phyloP scores from a whole-genome alignment of 1,139 yeast species.

The Candida glucosophila region DNA sequence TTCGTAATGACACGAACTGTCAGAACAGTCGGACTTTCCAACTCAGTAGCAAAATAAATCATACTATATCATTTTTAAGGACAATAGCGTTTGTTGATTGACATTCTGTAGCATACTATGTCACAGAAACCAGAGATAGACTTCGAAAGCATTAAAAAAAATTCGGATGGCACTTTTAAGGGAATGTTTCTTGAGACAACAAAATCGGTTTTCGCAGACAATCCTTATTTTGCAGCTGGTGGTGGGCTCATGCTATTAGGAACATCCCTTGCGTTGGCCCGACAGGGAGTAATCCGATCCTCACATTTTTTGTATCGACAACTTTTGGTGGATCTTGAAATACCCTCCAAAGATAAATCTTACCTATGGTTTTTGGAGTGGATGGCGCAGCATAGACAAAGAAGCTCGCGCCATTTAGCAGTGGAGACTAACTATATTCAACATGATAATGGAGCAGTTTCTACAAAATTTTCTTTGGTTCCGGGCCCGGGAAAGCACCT shows the following conservation, averaged over 20 bases:
- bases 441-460: constrained; percentile 88
- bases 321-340: constrained; percentile 83
- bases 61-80: too few species aligned
- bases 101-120: too few species aligned
- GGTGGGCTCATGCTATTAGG: constrained; percentile 95
- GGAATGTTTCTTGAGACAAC: constrained; percentile 33
- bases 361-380: constrained; percentile 93
- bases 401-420: constrained; percentile 76
- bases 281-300: constrained; percentile 59
- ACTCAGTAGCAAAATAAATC: too few species aligned
- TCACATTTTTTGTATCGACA: constrained; percentile 71
- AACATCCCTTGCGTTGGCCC: constrained; percentile 70
- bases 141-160: constrained; percentile 25
- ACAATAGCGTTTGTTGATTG: too few species aligned
- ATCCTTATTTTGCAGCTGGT: constrained; percentile 95
- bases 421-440: constrained; percentile 84
- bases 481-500: constrained; percentile 98
- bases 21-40: too few species aligned
- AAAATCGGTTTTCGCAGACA: constrained; percentile 52
- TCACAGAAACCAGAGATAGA: too few species aligned
- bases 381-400: constrained; percentile 78
- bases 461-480: constrained; percentile 83
- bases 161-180: constrained; percentile 29
- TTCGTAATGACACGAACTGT: too few species aligned
- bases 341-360: constrained; percentile 88